Percentiles rank a stretch among this genome's conserved stretches.
These are phyloP conservation scores for Gentiana dahurica DNA, from an alignment of 257 asterid species.

Conservation along the genomic window DNA sequence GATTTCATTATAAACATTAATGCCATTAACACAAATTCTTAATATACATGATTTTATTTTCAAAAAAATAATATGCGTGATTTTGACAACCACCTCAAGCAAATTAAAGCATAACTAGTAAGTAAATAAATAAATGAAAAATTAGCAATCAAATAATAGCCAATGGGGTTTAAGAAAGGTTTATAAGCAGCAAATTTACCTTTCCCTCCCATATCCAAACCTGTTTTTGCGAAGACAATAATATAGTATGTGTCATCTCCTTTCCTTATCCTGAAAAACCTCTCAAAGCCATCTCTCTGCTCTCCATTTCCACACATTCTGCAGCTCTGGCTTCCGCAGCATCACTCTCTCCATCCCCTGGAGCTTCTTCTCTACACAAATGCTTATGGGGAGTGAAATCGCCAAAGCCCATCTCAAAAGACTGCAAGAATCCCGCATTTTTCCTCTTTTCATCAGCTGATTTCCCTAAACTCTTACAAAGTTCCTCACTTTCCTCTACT, in stretches of 20 bases:
- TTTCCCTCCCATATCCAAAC: too few relatives aligned
- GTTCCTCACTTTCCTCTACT: slow-evolving; percentile 22
- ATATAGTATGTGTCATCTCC: slow-evolving; percentile 1
- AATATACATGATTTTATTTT: too few relatives aligned
- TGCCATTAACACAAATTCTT: too few relatives aligned
- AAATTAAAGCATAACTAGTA: too few relatives aligned
- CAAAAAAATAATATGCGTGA: too few relatives aligned
- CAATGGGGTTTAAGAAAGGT: slow-evolving; percentile 5
- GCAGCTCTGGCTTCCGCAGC: slow-evolving; percentile 62
- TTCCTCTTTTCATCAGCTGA: slow-evolving; percentile 34
- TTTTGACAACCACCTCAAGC: too few relatives aligned
- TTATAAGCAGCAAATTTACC: not conserved
- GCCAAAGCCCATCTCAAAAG: slow-evolving; percentile 20
- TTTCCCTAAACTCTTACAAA: slow-evolving; percentile 23
- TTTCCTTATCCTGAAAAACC: slow-evolving; percentile 11
- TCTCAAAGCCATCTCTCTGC: not conserved
- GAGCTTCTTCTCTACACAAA: slow-evolving; percentile 31
- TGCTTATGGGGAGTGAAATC: slow-evolving; percentile 21
- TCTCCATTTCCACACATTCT: slow-evolving; percentile 7
- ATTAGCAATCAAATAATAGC: not conserved
- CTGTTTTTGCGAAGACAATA: too few relatives aligned
- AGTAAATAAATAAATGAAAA: not conserved
- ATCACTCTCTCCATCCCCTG: slow-evolving; percentile 44
- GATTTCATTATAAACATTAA: too few relatives aligned
- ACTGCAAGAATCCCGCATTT: slow-evolving; percentile 21